A percentile compares a stretch with the other conserved stretches of the same genome.
Conservation (phyloP, 2,329 filamentous ascomycete species). For the Tolypocladium sp. region DNA sequence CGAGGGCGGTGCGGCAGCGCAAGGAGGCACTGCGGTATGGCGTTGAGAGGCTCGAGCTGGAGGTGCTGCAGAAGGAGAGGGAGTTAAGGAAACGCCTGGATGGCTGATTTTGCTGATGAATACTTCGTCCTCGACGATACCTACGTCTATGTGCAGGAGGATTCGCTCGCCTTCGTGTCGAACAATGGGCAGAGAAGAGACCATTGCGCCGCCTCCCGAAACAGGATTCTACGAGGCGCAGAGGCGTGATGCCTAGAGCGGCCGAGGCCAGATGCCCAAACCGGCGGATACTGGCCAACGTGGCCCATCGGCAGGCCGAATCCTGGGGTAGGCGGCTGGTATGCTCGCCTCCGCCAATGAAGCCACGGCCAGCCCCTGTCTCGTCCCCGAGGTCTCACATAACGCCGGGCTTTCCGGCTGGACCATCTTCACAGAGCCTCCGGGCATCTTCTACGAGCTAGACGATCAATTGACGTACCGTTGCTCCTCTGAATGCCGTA, state of each 20-base stretch:
- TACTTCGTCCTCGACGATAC: background rate
- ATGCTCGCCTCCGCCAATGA: background rate
- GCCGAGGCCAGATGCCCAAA: background rate
- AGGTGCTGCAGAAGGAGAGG: constrained; percentile 67
- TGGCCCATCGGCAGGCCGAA: constrained; percentile 12
- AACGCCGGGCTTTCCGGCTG: background rate
- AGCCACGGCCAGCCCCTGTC: background rate
- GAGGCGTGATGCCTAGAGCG: background rate
- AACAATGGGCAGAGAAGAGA: background rate
- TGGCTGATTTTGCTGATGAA: background rate
- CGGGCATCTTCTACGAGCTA: background rate
- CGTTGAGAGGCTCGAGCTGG: constrained; percentile 75
- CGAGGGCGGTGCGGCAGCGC: constrained; percentile 61
- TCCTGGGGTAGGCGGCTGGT: background rate
- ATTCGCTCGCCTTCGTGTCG: background rate
- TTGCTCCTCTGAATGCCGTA: background rate
- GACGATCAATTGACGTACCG: background rate
- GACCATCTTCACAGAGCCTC: background rate
- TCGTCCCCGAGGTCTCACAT: background rate
- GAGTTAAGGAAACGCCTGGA: constrained; percentile 42
- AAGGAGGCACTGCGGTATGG: constrained; percentile 82
- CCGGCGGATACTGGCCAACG: background rate
- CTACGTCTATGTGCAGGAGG: background rate
- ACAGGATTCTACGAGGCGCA: background rate
- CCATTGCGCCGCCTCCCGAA: background rate